phyloP scores from a whole-genome alignment of 2,329 filamentous ascomycete genomes.

The Simplicillium sp. region DNA sequence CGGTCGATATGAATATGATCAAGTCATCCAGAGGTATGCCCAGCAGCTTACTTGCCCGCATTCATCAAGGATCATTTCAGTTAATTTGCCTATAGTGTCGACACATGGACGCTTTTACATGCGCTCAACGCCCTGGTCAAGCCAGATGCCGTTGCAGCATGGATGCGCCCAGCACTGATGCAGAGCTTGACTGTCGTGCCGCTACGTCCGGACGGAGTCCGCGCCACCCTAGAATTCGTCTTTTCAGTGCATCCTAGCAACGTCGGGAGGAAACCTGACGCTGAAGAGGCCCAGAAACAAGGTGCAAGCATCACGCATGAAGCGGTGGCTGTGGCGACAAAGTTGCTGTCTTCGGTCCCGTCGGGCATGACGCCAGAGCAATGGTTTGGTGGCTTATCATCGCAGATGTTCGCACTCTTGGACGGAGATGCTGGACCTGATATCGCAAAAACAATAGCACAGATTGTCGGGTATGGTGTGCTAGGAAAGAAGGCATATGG shows the following conservation, averaged over 20 bases:
- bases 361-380: constrained; percentile 38
- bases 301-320: constrained; percentile 60
- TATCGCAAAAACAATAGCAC: constrained; percentile 24
- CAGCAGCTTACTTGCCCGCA: too few species aligned
- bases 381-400: constrained; percentile 53
- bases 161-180: constrained; percentile 49
- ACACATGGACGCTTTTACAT: constrained; percentile 45
- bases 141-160: constrained; percentile 46
- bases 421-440: constrained; percentile 38
- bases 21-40: constrained; percentile 41
- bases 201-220: constrained; percentile 52
- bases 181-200: constrained; percentile 51
- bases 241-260: constrained; percentile 56
- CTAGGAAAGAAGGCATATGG: constrained; percentile 54
- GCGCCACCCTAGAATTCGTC: constrained; percentile 61
- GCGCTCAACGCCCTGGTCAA: constrained; percentile 55
- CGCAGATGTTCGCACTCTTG: constrained; percentile 51
- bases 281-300: constrained; percentile 37
- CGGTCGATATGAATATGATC: constrained; percentile 29
- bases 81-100: constrained; percentile 16
- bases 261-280: constrained; percentile 27
- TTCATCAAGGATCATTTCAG: too few species aligned
- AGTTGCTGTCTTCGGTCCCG: constrained; percentile 52
- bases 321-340: constrained; percentile 53
- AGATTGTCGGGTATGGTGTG: constrained; percentile 46